Percentiles rank a stretch among this genome's conserved stretches.
These are phyloP conservation scores for Boletus barrowsii DNA, from an alignment of 768 basidiomycete species.

Conservation along the genomic window DNA sequence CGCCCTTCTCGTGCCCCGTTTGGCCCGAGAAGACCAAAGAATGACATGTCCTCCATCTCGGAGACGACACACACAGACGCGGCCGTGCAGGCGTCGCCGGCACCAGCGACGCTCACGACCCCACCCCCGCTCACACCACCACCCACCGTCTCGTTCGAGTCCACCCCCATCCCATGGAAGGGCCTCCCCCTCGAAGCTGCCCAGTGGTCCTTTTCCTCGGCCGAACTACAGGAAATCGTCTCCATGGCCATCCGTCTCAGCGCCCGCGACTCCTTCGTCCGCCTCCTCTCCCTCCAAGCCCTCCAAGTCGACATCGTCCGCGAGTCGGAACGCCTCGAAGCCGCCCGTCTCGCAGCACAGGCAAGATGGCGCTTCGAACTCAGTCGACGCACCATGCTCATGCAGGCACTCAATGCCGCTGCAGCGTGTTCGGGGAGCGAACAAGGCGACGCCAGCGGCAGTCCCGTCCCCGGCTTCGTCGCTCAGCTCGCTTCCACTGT, in stretches of 20 bases:
- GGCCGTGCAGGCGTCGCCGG: slow-evolving; percentile 10
- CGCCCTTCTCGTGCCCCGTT: slow-evolving; percentile 21
- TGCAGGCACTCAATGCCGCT: slow-evolving; percentile 56
- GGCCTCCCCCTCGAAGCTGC: slow-evolving; percentile 70
- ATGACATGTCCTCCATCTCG: not conserved
- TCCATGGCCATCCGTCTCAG: slow-evolving; percentile 69
- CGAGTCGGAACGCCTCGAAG: slow-evolving; percentile 57
- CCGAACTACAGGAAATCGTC: slow-evolving; percentile 64
- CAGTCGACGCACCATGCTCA: slow-evolving; percentile 63
- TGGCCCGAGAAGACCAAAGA: slow-evolving; percentile 16
- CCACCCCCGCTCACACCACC: slow-evolving; percentile 43
- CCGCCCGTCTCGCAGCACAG: slow-evolving; percentile 52
- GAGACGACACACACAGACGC: slow-evolving; percentile 3
- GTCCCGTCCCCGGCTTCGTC: slow-evolving; percentile 42
- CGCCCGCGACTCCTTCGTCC: slow-evolving; percentile 66
- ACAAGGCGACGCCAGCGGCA: slow-evolving; percentile 8
- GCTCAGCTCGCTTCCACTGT: slow-evolving; percentile 60
- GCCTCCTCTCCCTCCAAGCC: slow-evolving; percentile 60
- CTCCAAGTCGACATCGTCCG: slow-evolving; percentile 57
- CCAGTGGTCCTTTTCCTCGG: slow-evolving; percentile 53
- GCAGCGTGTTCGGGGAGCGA: not conserved
- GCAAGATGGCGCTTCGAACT: slow-evolving; percentile 66
- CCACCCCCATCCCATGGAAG: slow-evolving; percentile 59
- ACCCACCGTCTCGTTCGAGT: slow-evolving; percentile 54
- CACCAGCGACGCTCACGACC: slow-evolving; percentile 7